Evolutionary conservation across 2,329 filamentous ascomycete species (phyloP), one percentile per base, ranked within the genome.

Genomic region (Claviceps sorghi): DNA sequence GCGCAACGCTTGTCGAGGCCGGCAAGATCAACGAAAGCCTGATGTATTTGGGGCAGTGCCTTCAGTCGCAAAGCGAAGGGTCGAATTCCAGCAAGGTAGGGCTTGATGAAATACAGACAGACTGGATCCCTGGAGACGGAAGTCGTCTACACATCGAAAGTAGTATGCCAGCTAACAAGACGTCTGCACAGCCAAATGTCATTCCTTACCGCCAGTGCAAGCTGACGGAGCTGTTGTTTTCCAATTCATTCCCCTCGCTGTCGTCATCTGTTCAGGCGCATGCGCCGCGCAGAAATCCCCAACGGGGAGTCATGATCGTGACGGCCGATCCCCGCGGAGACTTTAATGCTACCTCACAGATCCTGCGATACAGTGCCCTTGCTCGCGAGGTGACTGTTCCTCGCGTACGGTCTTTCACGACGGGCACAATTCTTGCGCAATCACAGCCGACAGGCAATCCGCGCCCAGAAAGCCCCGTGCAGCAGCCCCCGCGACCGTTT

Each of bases 21-120:
- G 93, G 93, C 51, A 97, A 97, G 70, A 98, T 98, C 65, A 98
- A 98, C 63, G 90, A 96, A 67, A 95, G 88, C 63, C 72, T 98
- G 63, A 98, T 98, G 93, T 97, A 96, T 65, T 77, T 98, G 1
- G 93, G 93, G 0, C 93, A 97, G 64, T 98, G 93, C 64, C 77
- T 98, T 60, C 91, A 97, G 65, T 91, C 95, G 76, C 91, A 96
- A 65, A 90, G 85, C 54, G 88, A 91, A 60, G 77, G 83, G 34
- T 82, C 83, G 44, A 83, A 76, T 56, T 83, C 82, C 13, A 80
- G 77, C 63, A 91, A 88, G 78, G 86, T 87, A 73, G 47, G 26
- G 19, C 13, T 15, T 36, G 34, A 11, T 15, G 34, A 5, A 4
- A 36, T 13, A 17, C 4, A 5, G 34, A 36, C 34, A 15, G 13